These are phyloP conservation scores for Tilletia indica DNA, from an alignment of 1,284 basidiomycete species.

Conservation along the genomic window DNA sequence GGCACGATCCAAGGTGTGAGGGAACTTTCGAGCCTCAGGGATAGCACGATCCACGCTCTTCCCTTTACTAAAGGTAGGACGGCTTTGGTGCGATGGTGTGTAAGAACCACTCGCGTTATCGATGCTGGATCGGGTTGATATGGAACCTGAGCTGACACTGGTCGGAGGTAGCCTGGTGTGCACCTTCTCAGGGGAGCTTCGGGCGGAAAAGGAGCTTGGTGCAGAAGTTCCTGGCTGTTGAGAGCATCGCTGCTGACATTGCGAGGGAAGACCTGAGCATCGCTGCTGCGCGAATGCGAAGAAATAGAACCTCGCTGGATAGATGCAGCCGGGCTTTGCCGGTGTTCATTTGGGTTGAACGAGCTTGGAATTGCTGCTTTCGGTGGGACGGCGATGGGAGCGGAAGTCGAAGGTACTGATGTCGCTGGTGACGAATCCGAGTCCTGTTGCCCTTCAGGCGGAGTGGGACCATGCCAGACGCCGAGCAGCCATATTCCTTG, in stretches of 20 bases:
- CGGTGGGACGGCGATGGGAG: background rate
- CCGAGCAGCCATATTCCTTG: conserved; percentile 49
- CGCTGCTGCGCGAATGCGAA: conserved; percentile 3
- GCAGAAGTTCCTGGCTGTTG: conserved; percentile 5
- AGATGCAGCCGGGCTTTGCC: conserved; percentile 5
- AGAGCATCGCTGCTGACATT: conserved; percentile 5
- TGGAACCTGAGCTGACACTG: conserved; percentile 8
- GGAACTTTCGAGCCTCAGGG: background rate
- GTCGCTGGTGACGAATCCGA: background rate
- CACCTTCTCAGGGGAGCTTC: conserved; percentile 12
- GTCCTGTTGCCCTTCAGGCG: conserved; percentile 1
- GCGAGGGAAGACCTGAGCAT: background rate
- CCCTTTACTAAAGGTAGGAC: background rate
- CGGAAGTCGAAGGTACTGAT: background rate
- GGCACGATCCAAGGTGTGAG: background rate
- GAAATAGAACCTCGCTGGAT: conserved; percentile 7
- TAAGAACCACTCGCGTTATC: background rate
- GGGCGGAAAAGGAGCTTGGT: conserved; percentile 7
- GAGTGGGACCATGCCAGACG: conserved; percentile 39
- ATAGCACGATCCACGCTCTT: background rate
- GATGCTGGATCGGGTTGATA: conserved; percentile 1
- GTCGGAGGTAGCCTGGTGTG: conserved; percentile 8
- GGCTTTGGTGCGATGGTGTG: background rate
- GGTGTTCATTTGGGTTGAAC: background rate
- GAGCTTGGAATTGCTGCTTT: background rate